Evolutionary conservation across 495 filamentous ascomycete genomes (phyloP).

Genomic region (Xylaria grammica): DNA sequence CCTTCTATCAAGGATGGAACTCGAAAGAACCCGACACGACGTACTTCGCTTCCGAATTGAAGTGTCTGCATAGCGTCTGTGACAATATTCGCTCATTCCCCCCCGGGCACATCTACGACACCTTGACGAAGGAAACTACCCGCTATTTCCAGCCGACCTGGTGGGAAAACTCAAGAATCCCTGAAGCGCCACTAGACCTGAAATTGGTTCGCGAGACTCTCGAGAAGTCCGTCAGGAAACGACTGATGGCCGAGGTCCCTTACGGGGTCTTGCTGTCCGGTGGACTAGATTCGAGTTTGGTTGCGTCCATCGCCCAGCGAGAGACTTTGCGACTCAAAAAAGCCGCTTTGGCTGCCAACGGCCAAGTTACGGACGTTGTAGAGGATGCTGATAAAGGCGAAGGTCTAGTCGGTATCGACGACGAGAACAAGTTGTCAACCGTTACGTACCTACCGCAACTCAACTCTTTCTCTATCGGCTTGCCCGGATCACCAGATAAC

Average conservation of each 20-base stretch:
- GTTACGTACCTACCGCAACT: slow-evolving; percentile 90
- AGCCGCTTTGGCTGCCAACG: slow-evolving; percentile 56
- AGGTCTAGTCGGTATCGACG: slow-evolving; percentile 91
- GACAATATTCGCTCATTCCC: slow-evolving; percentile 95
- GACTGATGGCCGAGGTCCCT: slow-evolving; percentile 97
- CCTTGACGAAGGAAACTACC: slow-evolving; percentile 76
- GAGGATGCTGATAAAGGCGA: slow-evolving; percentile 60
- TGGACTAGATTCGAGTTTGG: slow-evolving; percentile 92
- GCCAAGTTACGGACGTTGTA: slow-evolving; percentile 39
- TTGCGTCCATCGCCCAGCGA: slow-evolving; percentile 92
- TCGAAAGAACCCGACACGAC: slow-evolving; percentile 80
- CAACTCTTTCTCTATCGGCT: slow-evolving; percentile 97
- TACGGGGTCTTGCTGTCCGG: slow-evolving; percentile 96
- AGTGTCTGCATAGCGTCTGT: slow-evolving; percentile 90
- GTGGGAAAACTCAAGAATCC: slow-evolving; percentile 84
- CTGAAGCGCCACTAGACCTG: slow-evolving; percentile 79
- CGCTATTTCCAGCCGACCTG: slow-evolving; percentile 90
- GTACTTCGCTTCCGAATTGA: slow-evolving; percentile 97
- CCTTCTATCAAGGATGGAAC: slow-evolving; percentile 93
- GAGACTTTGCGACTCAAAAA: slow-evolving; percentile 81
- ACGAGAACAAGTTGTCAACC: slow-evolving; percentile 85
- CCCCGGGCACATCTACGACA: slow-evolving; percentile 95
- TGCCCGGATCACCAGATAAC: slow-evolving; percentile 88
- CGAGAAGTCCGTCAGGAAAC: slow-evolving; percentile 91
- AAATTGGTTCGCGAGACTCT: slow-evolving; percentile 78